These are phyloP conservation scores for Poterioochromonas sp. DNA, from an alignment of 352 stramenopile species.

Conservation along the genomic window DNA sequence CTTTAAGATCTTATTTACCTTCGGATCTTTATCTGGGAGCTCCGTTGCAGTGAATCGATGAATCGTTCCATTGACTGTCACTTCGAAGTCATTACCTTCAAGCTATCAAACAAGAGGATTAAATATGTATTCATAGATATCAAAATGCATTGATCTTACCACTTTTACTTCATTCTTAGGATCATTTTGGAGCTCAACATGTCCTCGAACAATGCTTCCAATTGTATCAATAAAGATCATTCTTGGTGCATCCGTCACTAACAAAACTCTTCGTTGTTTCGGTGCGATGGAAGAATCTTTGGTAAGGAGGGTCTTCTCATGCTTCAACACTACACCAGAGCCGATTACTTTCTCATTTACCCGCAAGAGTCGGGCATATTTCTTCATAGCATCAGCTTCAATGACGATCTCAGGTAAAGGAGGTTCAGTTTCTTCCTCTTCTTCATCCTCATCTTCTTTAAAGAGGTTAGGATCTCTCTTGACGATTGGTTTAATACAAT, in stretches of 20 bases:
- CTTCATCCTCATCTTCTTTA: too few species aligned
- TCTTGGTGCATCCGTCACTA: background rate
- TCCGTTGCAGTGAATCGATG: background rate
- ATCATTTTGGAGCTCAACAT: background rate
- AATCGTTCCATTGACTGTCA: background rate
- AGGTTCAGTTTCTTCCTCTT: too few species aligned
- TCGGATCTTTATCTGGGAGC: background rate
- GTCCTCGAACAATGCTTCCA: background rate
- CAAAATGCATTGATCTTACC: background rate
- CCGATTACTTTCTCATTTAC: background rate
- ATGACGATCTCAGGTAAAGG: background rate
- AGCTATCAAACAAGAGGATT: background rate
- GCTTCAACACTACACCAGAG: background rate
- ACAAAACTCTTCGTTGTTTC: background rate
- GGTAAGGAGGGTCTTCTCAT: slow-evolving; percentile 4
- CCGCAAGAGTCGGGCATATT: background rate
- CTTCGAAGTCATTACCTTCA: background rate
- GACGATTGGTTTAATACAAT: too few species aligned
- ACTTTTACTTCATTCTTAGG: background rate
- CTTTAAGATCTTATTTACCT: too few species aligned
- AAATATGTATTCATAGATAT: background rate
- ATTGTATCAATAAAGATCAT: slow-evolving; percentile 3
- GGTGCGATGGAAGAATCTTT: background rate
- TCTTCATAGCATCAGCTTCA: background rate
- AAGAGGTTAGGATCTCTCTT: too few species aligned